A percentile compares a stretch with the other conserved stretches of the same genome.
Evolutionary conservation across 306 rosid genomes (phyloP).

Genomic region (Lathyrus sativus): DNA sequence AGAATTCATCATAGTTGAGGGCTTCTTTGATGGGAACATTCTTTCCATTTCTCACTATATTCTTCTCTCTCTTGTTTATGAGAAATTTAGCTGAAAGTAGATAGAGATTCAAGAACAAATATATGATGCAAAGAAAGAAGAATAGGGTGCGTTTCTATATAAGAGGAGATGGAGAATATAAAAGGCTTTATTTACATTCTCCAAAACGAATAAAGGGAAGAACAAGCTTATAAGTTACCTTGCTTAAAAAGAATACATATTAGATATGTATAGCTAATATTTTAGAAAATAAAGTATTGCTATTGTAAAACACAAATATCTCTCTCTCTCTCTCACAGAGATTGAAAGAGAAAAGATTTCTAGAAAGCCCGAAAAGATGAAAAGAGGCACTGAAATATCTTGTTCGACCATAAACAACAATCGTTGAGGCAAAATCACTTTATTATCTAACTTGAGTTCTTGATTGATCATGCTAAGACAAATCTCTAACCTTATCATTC

Average conservation of each 20-base stretch:
- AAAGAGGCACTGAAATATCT: no score
- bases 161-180: conserved; percentile 51
- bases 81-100: conserved; percentile 14
- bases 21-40: conserved; percentile 98
- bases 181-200: conserved; percentile 55
- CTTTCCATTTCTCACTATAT: conserved; percentile 48
- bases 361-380: no score
- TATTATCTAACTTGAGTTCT: no score
- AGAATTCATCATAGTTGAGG: conserved; percentile 79
- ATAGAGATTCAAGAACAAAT: conserved; percentile 87
- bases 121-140: conserved; percentile 77
- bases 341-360: no score
- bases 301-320: conserved; percentile 43
- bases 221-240: conserved; percentile 42
- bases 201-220: conserved; percentile 44
- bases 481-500: no score
- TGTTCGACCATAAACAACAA: no score
- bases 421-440: no score
- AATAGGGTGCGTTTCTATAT: conserved; percentile 82
- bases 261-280: not conserved
- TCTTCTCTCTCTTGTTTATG: conserved; percentile 40
- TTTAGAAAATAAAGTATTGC: conserved; percentile 41
- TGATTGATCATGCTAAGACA: no score
- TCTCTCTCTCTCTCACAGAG: conserved; percentile 37
- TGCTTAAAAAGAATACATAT: conserved; percentile 39